A percentile compares a stretch with the other conserved stretches of the same genome.
These are phyloP conservation scores for Ambrosiella beaveri DNA, from an alignment of 2,329 filamentous ascomycete genomes.

Conservation along the genomic window DNA sequence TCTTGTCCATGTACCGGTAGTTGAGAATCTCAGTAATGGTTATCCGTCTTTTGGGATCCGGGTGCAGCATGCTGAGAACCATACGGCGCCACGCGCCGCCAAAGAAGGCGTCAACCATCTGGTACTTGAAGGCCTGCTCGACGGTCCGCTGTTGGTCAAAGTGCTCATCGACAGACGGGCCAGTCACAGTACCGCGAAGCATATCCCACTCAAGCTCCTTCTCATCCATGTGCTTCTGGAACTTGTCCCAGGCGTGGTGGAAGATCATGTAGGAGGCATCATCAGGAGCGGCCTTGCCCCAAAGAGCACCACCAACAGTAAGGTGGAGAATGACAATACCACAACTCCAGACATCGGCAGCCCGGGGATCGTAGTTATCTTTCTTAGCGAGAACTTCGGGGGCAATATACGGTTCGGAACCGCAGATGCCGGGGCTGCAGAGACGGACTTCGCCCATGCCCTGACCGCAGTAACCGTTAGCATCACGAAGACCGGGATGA, in stretches of 20 bases:
- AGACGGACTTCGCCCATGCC: slow-evolving; percentile 53
- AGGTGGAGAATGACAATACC: slow-evolving; percentile 71
- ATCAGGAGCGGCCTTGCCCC: slow-evolving; percentile 47
- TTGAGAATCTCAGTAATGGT: slow-evolving; percentile 51
- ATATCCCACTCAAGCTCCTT: slow-evolving; percentile 1
- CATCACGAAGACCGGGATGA: slow-evolving; percentile 59
- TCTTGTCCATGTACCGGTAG: slow-evolving; percentile 53
- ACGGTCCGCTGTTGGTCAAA: background rate
- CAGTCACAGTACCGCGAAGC: background rate
- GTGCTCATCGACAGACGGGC: background rate
- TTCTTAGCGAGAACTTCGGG: slow-evolving; percentile 64
- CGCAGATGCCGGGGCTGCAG: slow-evolving; percentile 66
- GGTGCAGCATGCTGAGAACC: slow-evolving; percentile 68
- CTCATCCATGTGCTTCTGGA: slow-evolving; percentile 25
- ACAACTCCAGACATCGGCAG: slow-evolving; percentile 72
- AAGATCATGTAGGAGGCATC: slow-evolving; percentile 47
- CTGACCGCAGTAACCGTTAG: slow-evolving; percentile 55
- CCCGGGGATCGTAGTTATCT: slow-evolving; percentile 50
- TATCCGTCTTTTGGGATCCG: slow-evolving; percentile 53
- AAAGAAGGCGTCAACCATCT: slow-evolving; percentile 37
- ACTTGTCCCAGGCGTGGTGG: slow-evolving; percentile 50
- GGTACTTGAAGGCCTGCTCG: background rate
- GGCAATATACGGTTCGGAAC: slow-evolving; percentile 72
- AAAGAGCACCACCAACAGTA: slow-evolving; percentile 53
- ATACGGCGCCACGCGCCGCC: slow-evolving; percentile 54